Base-by-base conservation (phyloP, 2,329 filamentous ascomycete genomes). In the Exutisphaerella laricina region DNA sequence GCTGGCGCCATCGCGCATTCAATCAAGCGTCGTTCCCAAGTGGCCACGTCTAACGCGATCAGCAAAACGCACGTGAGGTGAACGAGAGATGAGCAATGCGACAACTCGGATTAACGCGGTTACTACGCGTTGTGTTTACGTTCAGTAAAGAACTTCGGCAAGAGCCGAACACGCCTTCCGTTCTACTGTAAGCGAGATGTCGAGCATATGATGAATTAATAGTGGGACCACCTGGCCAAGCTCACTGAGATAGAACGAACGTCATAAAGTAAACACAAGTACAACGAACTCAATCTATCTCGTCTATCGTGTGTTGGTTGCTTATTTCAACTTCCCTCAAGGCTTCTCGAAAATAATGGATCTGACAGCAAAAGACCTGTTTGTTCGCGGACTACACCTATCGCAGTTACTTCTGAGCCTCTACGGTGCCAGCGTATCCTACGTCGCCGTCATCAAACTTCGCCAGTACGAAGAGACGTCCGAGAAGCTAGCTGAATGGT, bases 401-500 rank as follows among this genome's bases (percentile, higher is more conserved):
- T 52, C 54, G 21, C 70, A 72, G 50, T 58, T 66, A 12, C 51
- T 58, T 12, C 63, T 72, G 22, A 58, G 62, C n/a, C 58, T 51
- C 33, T 73, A 70, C 53, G 70, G 68, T 50, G 65, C 62, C 31
- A 63, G 63, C 41, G 60, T 69, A 12, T 68, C 68, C 39, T 68
- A 64, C 46, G 55, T 63, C 33, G 64, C 70, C 32, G 68, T 72
- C 51, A 62, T 54, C 26, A 70, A 70, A 43, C 64, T 73, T 4
- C 62, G 59, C 22, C 63, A 64, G 38, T 73, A 73, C 53, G 70
- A 74, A 52, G 58, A 65, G n/a, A 64, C 63, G 18, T 58, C 60
- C 31, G 60, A 72, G 52, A 70, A 68, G 49, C 62, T 67, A 12
- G 70, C 71, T 6, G 63, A 70, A 48, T 66, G 67, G 57, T 72